Conservation (phyloP, 1,284 basidiomycete genomes). For the Entoloma clypeatum region DNA sequence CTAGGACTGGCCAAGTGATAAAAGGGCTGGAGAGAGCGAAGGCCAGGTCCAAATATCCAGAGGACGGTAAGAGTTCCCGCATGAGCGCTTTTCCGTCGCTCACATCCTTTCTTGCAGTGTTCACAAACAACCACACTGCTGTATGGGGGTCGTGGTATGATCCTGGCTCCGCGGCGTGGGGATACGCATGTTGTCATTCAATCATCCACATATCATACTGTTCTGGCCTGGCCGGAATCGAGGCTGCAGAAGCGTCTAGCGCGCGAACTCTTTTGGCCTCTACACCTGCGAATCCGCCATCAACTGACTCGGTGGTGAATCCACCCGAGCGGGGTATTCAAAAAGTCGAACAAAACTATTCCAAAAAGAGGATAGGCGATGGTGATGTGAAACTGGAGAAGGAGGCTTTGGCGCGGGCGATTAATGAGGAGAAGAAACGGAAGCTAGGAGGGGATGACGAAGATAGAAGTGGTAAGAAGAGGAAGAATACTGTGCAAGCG, state of each 20-base stretch:
- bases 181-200: constrained; percentile 94
- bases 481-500: constrained; percentile 42
- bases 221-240: constrained; percentile 84
- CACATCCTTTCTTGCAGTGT: constrained; percentile 47
- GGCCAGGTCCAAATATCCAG: constrained; percentile 87
- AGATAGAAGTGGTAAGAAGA: constrained; percentile 57
- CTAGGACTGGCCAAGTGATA: constrained; percentile 84
- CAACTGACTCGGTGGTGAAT: constrained; percentile 25
- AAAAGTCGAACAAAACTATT: constrained; percentile 48
- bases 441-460: constrained; percentile 60
- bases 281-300: constrained; percentile 26
- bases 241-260: constrained; percentile 69
- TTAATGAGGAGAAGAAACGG: constrained; percentile 80
- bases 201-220: constrained; percentile 88
- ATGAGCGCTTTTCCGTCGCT: constrained; percentile 6
- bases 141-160: constrained; percentile 99
- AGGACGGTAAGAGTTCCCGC: constrained; percentile 68
- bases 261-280: constrained; percentile 63
- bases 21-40: constrained; percentile 89
- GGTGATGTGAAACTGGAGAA: constrained; percentile 72
- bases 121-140: constrained; percentile 87
- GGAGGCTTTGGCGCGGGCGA: constrained; percentile 61
- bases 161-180: constrained; percentile 72
- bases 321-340: constrained; percentile 52
- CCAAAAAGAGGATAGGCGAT: constrained; percentile 72